Evolutionary conservation across 2,329 filamentous ascomycete genomes (phyloP), one percentile per base, ranked within the genome.

Genomic region (Exophiala spinifera): DNA sequence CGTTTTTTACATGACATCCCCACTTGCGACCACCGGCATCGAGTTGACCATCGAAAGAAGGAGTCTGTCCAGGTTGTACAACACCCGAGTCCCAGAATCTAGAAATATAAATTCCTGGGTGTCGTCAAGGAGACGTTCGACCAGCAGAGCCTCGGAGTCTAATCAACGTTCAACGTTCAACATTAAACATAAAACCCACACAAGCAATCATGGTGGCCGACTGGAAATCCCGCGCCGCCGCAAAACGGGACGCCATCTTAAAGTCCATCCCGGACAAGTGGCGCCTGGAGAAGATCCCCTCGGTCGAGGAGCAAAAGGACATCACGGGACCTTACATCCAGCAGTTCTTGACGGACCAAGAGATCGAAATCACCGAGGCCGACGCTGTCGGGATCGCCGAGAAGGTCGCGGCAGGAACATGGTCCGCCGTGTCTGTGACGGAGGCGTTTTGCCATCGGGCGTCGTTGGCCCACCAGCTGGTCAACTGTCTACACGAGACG

Each of bases 321-420:
- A 75, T 84, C 7, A 83, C 80, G 0, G 79, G 79, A 4, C 54
- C 70, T 13, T 85, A 79, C 59, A 77, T 84, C 40, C 76, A 80
- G 25, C 76, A 83, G 49, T 85, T 76, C 57, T 71, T 86, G 1
- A 73, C 69, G 4, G 53, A 74, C 17, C 66, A 72, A 37, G 83
- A 86, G 61, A 71, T 85, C 11, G 75, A 79, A 39, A 85, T 86
- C 53, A 86, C 83, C 0, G 80, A 84, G 61, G 79, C 77, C 4
- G 78, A 82, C 64, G 80, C 81, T 3, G 74, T 79, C 4, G 78
- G 74, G 0, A 82, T 86, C 52, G 76, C 79, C 1, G 70, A 76
- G 46, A 77, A 78, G 42, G 83, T 81, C 1, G 75, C 74, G 0
- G 69, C 72, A 1, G 82, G 82, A 1, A 60, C 63, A 56, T 85